Conservation (phyloP, 176 grass and related monocot genomes). For the Cymbopogon citratus region DNA sequence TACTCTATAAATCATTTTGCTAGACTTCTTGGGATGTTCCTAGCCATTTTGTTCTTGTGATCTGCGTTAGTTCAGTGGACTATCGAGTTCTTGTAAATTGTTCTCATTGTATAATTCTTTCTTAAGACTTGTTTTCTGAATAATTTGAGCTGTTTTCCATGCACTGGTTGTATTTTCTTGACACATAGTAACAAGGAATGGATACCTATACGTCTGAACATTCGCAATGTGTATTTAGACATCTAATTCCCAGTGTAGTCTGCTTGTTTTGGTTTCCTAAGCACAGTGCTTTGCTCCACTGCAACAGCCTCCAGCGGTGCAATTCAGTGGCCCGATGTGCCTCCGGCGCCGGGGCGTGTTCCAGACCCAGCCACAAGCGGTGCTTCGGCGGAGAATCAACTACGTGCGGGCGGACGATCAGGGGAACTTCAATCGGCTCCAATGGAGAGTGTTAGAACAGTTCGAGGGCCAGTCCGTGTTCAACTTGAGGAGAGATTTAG, state of each 20-base stretch:
- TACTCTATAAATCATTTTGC: background rate
- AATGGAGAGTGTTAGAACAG: background rate
- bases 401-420: background rate
- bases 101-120: too few relatives aligned
- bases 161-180: too few relatives aligned
- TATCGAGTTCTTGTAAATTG: too few relatives aligned
- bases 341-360: background rate
- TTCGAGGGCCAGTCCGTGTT: background rate
- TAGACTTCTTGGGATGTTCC: too few relatives aligned
- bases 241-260: too few relatives aligned
- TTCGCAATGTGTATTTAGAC: background rate
- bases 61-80: too few relatives aligned
- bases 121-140: too few relatives aligned
- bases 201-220: background rate
- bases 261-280: too few relatives aligned
- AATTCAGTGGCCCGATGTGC: background rate
- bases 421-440: background rate
- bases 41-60: too few relatives aligned
- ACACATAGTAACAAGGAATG: too few relatives aligned
- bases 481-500: background rate
- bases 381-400: background rate
- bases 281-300: background rate
- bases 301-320: background rate
- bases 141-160: too few relatives aligned
- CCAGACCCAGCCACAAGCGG: background rate